Evolutionary conservation across 2,329 filamentous ascomycete species (phyloP).

Genomic region (Alternaria gansuensis): DNA sequence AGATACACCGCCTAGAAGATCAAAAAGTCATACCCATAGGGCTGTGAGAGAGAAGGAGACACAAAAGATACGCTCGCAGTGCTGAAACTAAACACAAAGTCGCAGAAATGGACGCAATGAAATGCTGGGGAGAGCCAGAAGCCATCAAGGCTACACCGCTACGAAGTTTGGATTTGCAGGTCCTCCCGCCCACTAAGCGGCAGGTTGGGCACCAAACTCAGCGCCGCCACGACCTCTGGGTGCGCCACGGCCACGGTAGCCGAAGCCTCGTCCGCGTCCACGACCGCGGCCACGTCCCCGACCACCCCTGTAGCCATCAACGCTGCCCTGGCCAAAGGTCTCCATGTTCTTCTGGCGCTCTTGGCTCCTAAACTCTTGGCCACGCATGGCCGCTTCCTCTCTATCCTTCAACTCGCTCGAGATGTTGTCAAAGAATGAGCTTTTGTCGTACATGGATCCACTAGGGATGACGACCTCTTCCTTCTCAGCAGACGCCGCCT

Average conservation of each 20-base stretch:
- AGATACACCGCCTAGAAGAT: conserved; percentile 15
- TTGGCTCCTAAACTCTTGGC: conserved; percentile 87
- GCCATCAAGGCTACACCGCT: neutral
- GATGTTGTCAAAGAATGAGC: conserved; percentile 96
- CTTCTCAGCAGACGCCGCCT: conserved; percentile 53
- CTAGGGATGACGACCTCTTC: conserved; percentile 58
- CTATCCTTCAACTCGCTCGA: conserved; percentile 92
- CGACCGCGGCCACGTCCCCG: conserved; percentile 77
- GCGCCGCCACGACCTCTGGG: conserved; percentile 41
- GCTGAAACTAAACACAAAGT: conserved; percentile 13
- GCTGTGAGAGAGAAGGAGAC: conserved; percentile 18
- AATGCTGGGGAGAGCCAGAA: neutral
- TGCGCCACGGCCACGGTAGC: conserved; percentile 58
- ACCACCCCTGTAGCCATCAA: conserved; percentile 81
- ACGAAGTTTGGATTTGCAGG: neutral
- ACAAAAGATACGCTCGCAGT: conserved; percentile 12
- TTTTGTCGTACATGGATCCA: conserved; percentile 79
- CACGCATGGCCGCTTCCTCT: conserved; percentile 72
- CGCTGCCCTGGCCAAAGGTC: conserved; percentile 95
- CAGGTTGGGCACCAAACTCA: conserved; percentile 36
- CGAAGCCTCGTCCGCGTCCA: conserved; percentile 61
- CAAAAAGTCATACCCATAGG: conserved; percentile 23
- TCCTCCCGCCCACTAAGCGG: conserved; percentile 26
- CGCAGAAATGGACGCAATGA: conserved; percentile 6
- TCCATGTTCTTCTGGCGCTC: conserved; percentile 97